Evolutionary conservation across 345 rosid genomes (phyloP).

Genomic region (Aquilaria sinensis): DNA sequence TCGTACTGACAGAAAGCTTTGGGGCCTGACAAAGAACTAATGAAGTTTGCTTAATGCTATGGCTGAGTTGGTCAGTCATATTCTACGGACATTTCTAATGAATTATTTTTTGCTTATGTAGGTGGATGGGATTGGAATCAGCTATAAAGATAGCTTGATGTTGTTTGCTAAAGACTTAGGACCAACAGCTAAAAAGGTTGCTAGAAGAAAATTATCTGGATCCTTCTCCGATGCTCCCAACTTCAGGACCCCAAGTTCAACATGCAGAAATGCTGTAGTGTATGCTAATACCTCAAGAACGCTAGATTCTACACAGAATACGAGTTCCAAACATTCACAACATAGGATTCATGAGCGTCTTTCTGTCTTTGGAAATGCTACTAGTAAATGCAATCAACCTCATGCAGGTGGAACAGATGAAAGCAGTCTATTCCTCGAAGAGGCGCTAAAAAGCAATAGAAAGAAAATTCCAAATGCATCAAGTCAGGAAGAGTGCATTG

Average conservation of each 20-base stretch:
- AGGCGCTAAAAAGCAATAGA: background rate
- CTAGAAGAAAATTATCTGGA: conserved; percentile 29
- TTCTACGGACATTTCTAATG: background rate
- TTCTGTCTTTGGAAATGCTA: background rate
- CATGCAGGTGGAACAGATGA: conserved; percentile 3
- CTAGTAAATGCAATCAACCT: background rate
- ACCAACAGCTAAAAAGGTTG: conserved; percentile 37
- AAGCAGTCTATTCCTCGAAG: conserved; percentile 8
- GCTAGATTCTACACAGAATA: background rate
- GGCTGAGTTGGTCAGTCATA: background rate
- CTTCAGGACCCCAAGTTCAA: conserved; percentile 16
- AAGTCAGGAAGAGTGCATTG: no score
- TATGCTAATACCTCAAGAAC: background rate
- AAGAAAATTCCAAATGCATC: conserved; percentile 1
- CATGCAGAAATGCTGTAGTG: background rate
- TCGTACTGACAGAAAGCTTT: background rate
- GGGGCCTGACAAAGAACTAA: background rate
- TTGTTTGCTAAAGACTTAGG: conserved; percentile 44
- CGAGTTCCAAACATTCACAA: conserved; percentile 3
- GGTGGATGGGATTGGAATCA: conserved; percentile 28
- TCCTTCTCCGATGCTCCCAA: conserved; percentile 13
- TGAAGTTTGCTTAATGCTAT: background rate
- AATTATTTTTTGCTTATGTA: conserved; percentile 9
- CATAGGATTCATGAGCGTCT: background rate
- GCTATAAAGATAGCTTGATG: conserved; percentile 38